phyloP scores from a whole-genome alignment of 2,329 filamentous ascomycete genomes.

The Capronia americana region DNA sequence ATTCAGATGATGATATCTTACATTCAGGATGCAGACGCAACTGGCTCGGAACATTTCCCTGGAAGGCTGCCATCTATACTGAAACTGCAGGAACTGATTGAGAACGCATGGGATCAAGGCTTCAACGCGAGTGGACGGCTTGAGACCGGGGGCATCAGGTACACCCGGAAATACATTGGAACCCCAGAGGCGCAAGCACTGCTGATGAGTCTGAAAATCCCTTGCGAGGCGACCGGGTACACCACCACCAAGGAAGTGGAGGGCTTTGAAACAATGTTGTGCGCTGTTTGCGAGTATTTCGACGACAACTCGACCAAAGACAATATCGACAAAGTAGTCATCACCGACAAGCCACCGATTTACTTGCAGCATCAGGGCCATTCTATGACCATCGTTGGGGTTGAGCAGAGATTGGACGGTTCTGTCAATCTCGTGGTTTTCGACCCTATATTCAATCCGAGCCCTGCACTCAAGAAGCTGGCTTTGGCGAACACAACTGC shows the following conservation, averaged over 20 bases:
- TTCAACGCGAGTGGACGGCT: slow-evolving; percentile 75
- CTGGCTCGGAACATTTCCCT: slow-evolving; percentile 67
- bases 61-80: slow-evolving; percentile 75
- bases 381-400: slow-evolving; percentile 86
- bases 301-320: slow-evolving; percentile 52
- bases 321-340: slow-evolving; percentile 66
- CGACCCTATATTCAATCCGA: slow-evolving; percentile 81
- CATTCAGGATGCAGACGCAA: slow-evolving; percentile 65
- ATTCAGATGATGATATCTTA: slow-evolving; percentile 91
- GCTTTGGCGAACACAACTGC: slow-evolving; percentile 44
- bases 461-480: slow-evolving; percentile 66
- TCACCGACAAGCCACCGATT: slow-evolving; percentile 78
- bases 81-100: slow-evolving; percentile 83
- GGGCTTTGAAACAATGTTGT: slow-evolving; percentile 63
- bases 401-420: slow-evolving; percentile 73
- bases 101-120: slow-evolving; percentile 83
- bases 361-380: slow-evolving; percentile 91
- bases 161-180: slow-evolving; percentile 94
- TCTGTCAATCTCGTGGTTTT: slow-evolving; percentile 76
- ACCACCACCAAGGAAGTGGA: slow-evolving; percentile 53
- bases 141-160: slow-evolving; percentile 84
- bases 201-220: slow-evolving; percentile 71
- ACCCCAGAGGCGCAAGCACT: slow-evolving; percentile 89
- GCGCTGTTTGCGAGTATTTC: slow-evolving; percentile 79
- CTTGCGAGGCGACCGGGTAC: slow-evolving; percentile 70